phyloP scores from a whole-genome alignment of 2,329 filamentous ascomycete genomes.

The Clonostachys byssicola region DNA sequence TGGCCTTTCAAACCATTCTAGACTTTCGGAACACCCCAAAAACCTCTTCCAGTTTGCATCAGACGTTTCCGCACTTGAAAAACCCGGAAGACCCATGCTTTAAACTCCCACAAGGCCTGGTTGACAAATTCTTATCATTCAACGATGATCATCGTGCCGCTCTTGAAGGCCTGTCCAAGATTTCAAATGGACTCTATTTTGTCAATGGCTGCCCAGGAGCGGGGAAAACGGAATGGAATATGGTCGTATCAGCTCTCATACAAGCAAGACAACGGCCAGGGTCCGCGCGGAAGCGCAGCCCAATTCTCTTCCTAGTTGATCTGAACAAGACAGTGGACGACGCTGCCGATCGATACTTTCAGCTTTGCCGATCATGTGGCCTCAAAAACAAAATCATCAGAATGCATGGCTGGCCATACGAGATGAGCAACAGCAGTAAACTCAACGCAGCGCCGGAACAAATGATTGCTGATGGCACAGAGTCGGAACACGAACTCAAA shows the following conservation, averaged over 20 bases:
- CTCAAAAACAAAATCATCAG: constrained; percentile 27
- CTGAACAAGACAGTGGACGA: constrained; percentile 43
- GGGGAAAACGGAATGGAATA: constrained; percentile 42
- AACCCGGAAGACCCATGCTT: constrained; percentile 13
- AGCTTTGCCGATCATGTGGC: constrained; percentile 25
- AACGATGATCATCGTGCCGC: constrained; percentile 30
- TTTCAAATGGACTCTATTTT: constrained; percentile 37
- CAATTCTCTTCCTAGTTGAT: constrained; percentile 39
- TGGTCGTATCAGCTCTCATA: constrained; percentile 31
- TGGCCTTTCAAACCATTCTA: constrained; percentile 23
- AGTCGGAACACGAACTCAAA: no score
- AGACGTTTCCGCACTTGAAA: constrained; percentile 22
- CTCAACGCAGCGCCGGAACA: constrained; percentile 11
- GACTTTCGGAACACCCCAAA: constrained; percentile 17
- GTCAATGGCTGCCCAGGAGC: constrained; percentile 41
- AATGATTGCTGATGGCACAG: background rate
- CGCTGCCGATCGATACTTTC: constrained; percentile 33
- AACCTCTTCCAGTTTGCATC: constrained; percentile 13
- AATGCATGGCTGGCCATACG: constrained; percentile 34
- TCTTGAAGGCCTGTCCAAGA: constrained; percentile 21
- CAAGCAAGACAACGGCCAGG: constrained; percentile 18
- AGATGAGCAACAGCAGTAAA: constrained; percentile 21
- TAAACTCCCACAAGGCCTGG: constrained; percentile 13
- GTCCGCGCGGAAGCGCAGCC: constrained; percentile 13
- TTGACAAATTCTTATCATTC: constrained; percentile 22